These are phyloP conservation scores for Talaromyces sp. DNA, from an alignment of 2,329 filamentous ascomycete genomes.

Conservation along the genomic window DNA sequence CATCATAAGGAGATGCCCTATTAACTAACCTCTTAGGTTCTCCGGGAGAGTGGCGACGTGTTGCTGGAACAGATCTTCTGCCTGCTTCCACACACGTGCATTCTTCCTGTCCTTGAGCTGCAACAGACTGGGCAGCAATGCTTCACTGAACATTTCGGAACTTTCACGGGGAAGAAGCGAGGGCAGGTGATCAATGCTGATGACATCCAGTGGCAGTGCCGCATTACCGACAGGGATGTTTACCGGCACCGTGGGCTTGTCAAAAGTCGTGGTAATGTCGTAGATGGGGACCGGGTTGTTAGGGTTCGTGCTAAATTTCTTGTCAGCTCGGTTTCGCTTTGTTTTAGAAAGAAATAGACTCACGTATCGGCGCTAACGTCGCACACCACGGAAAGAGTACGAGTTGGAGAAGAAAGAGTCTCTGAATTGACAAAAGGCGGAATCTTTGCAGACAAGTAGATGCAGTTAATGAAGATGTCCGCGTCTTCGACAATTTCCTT, in stretches of 20 bases:
- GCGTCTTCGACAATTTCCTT: constrained; percentile 63
- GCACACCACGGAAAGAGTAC: constrained; percentile 73
- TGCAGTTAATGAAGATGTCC: constrained; percentile 80
- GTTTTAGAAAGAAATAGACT: constrained; percentile 12
- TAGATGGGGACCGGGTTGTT: constrained; percentile 64
- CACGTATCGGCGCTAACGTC: constrained; percentile 55
- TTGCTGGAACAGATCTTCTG: constrained; percentile 76
- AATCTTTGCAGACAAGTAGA: constrained; percentile 75
- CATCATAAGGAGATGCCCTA: background rate
- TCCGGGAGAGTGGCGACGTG: constrained; percentile 67
- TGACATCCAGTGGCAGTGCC: constrained; percentile 64
- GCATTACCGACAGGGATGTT: constrained; percentile 45
- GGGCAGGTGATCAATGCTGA: constrained; percentile 82
- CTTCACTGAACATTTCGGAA: constrained; percentile 75
- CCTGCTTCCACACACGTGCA: constrained; percentile 72
- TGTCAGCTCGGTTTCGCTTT: background rate
- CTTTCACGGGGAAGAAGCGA: constrained; percentile 80
- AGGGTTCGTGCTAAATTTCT: constrained; percentile 35
- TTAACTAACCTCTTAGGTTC: constrained; percentile 13
- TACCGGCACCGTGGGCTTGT: constrained; percentile 77
- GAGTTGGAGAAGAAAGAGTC: constrained; percentile 59
- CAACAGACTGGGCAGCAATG: constrained; percentile 70
- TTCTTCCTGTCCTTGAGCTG: constrained; percentile 69
- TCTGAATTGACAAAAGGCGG: constrained; percentile 73
- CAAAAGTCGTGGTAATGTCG: constrained; percentile 77